phyloP scores from a whole-genome alignment of 1,284 basidiomycete genomes.

The Moesziomyces globuligerus region DNA sequence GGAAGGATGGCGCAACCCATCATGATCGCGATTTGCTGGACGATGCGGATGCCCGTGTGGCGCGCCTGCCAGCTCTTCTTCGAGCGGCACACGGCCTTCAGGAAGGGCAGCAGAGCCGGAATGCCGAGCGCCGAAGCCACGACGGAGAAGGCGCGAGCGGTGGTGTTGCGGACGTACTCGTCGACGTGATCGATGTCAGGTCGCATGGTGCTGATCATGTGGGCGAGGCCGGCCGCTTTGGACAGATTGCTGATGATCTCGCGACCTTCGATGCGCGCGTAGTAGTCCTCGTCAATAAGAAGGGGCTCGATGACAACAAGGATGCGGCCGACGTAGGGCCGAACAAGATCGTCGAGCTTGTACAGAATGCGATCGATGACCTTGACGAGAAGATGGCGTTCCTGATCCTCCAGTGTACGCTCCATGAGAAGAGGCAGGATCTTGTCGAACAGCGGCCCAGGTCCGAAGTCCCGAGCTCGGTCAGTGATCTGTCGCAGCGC shows the following conservation, averaged over 20 bases:
- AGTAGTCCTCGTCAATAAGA: slow-evolving; percentile 99
- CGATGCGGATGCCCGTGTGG: slow-evolving; percentile 98
- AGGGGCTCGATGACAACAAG: slow-evolving; percentile 99
- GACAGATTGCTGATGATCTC: slow-evolving; percentile 99
- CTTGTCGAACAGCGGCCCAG: slow-evolving; percentile 99
- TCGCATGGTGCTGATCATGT: slow-evolving; percentile 99
- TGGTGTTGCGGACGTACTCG: slow-evolving; percentile 99
- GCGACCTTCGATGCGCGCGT: slow-evolving; percentile 97
- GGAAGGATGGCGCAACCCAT: slow-evolving; percentile 99
- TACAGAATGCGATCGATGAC: slow-evolving; percentile 98
- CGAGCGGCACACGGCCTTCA: slow-evolving; percentile 96
- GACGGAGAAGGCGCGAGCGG: slow-evolving; percentile 97
- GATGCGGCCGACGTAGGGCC: slow-evolving; percentile 99
- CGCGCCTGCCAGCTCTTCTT: slow-evolving; percentile 99
- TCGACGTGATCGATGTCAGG: slow-evolving; percentile 99
- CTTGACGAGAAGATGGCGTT: slow-evolving; percentile 97
- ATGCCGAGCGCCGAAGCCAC: slow-evolving; percentile 98
- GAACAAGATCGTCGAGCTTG: slow-evolving; percentile 98
- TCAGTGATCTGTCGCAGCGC: slow-evolving; percentile 99
- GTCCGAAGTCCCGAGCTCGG: slow-evolving; percentile 97
- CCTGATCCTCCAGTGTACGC: slow-evolving; percentile 97
- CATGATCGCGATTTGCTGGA: slow-evolving; percentile 99
- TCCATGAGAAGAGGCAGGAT: slow-evolving; percentile 99
- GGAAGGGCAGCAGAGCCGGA: slow-evolving; percentile 94
- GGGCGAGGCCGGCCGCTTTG: slow-evolving; percentile 97